phyloP scores from a whole-genome alignment of 116 monocot species.

The Trichopus zeylanicus region DNA sequence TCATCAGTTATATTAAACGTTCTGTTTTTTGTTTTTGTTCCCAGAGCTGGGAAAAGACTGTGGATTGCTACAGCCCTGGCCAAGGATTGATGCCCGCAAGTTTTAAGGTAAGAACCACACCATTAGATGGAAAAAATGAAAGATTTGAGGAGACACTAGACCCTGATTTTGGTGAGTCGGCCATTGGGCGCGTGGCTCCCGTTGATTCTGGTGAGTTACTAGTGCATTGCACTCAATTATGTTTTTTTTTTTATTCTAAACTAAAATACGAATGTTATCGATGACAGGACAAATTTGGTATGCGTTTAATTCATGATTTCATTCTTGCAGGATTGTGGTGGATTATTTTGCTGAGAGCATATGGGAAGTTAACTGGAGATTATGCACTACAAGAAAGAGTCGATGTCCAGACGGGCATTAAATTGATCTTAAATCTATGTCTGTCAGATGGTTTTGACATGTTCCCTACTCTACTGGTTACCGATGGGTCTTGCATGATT shows the following conservation, averaged over 20 bases:
- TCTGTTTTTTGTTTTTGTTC: slow-evolving; percentile 2
- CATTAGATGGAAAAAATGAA: slow-evolving; percentile 77
- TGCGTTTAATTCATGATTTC: background rate
- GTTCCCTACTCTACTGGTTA: slow-evolving; percentile 58
- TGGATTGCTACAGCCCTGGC: slow-evolving; percentile 98
- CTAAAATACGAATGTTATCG: too few species aligned
- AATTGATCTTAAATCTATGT: slow-evolving; percentile 87
- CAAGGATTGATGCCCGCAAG: slow-evolving; percentile 99
- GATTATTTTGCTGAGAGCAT: slow-evolving; percentile 96
- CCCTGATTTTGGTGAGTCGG: slow-evolving; percentile 97
- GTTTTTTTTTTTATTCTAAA: background rate
- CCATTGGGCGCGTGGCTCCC: slow-evolving; percentile 96
- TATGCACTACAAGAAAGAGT: slow-evolving; percentile 90
- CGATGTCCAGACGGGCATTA: slow-evolving; percentile 23
- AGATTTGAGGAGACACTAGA: slow-evolving; percentile 87
- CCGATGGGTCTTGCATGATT: slow-evolving; percentile 99
- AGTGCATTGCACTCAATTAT: background rate
- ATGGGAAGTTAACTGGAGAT: slow-evolving; percentile 95
- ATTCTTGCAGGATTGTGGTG: slow-evolving; percentile 78
- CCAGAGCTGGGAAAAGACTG: slow-evolving; percentile 99
- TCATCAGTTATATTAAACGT: background rate
- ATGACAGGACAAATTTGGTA: background rate
- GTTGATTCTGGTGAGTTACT: slow-evolving; percentile 84
- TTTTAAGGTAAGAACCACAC: slow-evolving; percentile 82
- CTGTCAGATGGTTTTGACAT: slow-evolving; percentile 61